A percentile compares a stretch with the other conserved stretches of the same genome.
These are phyloP conservation scores for Centaurea solstitialis DNA, from an alignment of 129 eudicot genomes.

Conservation along the genomic window DNA sequence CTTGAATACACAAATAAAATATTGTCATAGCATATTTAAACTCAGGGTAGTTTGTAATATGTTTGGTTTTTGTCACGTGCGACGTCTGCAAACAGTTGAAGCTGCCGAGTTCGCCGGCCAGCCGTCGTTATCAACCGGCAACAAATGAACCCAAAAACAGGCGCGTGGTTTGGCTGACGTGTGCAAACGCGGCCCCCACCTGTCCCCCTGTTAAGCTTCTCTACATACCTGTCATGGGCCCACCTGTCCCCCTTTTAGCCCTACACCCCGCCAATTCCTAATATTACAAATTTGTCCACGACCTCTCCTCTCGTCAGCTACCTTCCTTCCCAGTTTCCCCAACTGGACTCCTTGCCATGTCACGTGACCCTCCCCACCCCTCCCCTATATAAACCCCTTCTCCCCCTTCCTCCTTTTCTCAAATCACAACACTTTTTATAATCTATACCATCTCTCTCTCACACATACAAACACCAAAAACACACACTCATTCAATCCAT, in stretches of 20 bases:
- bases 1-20: no score
- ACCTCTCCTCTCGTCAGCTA: slow-evolving; percentile 29
- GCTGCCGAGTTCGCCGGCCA: slow-evolving; percentile 51
- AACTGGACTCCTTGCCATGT: slow-evolving; percentile 34
- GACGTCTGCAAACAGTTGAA: slow-evolving; percentile 41
- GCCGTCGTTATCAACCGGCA: slow-evolving; percentile 56
- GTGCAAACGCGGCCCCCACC: slow-evolving; percentile 27
- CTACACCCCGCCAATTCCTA: slow-evolving; percentile 22
- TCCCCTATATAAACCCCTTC: slow-evolving; percentile 30
- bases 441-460: background rate
- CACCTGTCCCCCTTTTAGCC: slow-evolving; percentile 32
- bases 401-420: slow-evolving; percentile 14
- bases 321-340: slow-evolving; percentile 38
- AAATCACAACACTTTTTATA: background rate
- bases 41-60: background rate
- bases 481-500: no score
- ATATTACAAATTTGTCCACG: slow-evolving; percentile 39
- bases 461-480: background rate
- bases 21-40: background rate
- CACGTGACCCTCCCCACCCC: slow-evolving; percentile 39
- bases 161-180: slow-evolving; percentile 53
- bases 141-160: slow-evolving; percentile 50
- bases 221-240: slow-evolving; percentile 39
- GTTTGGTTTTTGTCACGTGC: slow-evolving; percentile 31
- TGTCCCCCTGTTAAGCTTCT: slow-evolving; percentile 25